Evolutionary conservation across 225 moss, liverwort and hornwort genomes (phyloP), one percentile per base, ranked within the genome.

Genomic region (Polytrichum formosum): DNA sequence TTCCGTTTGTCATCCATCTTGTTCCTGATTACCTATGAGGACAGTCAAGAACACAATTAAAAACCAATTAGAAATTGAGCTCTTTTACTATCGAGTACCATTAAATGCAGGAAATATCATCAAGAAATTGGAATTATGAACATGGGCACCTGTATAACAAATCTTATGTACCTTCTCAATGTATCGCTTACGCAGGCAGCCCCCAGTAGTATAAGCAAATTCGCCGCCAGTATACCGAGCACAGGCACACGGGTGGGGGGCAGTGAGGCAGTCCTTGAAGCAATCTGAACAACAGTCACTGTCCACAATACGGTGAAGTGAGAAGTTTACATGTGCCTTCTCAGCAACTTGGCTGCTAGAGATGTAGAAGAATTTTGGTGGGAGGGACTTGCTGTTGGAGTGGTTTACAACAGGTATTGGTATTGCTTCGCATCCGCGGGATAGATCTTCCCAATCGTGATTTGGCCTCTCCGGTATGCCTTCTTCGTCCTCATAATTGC

Each of bases 191-290:
- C 75, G 72, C 26, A 87, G 66, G 77, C 84, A 79, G 28, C 96
- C 96, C 37, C 87, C 83, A 56, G 8, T 6, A 8, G 87, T 84
- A 66, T 97, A 97, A 56, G 92, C 93, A 70, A 88, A 97, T 55
- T 87, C 92, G 20, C 96, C 96, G 54, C 91, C 91, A 4, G 93
- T 97, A 81, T 93, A 92, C 62, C 90, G 80, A 6, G 89, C 84
- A 76, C 96, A 97, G 56, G 84, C 81, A 68, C 96, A 97, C 17
- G 61, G 89, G 64, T 84, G 70, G 19, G 82, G 84, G 20, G 86
- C 83, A 61, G 73, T 70, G 4, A 94, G 77, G 74, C 96, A 97
- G 64, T 97, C 83, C 60, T 83, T 82, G 16, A 73, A 59, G 77
- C 96, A 97, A 67, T 77, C 73, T 18, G 82, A 75, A 73, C 96